Base-by-base conservation (phyloP, 1,139 yeast genomes). In the Sugiyamaella japonica region DNA sequence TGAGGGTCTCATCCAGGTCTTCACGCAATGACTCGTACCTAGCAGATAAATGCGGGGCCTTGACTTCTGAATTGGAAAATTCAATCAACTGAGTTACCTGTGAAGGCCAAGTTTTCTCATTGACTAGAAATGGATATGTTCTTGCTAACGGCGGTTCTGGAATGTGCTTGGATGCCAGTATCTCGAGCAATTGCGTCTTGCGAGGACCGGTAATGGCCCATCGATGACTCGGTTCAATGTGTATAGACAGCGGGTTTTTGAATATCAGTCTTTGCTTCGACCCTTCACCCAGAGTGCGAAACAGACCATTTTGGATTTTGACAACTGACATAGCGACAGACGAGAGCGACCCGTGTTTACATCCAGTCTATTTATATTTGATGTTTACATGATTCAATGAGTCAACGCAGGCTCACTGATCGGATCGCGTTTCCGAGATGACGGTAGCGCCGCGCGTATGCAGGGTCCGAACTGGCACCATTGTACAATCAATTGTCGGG, bases 1-100 rank as follows among this genome's bases (percentile, higher is more conserved):
- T 79, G n/a, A 93, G 82, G 25, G 86, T 82, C 59, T 82, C 84
- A 68, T 93, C 97, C 61, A 86, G 85, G 52, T 86, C 84, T 71
- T 86, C 97, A 59, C 91, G 85, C 66, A 81, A 87, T 49, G 83
- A 82, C 70, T 93, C 99, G 66, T 89, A 93, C 50, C 99, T 72
- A 0, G 98, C 97, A 46, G 95, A 84, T 50, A 93, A 66, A 71
- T 91, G 95, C 0, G 90, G 88, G 50, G 84, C 86, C 39, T 66
- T 65, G 34, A 70, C 63, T 0, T 72, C 76, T 10, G 87, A 85
- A 1, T 73, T 78, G n/a, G 87, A 86, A 66, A 90, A 90, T 64
- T 84, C 82, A 20, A 91, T 75, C 55, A 82, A 69, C 58, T 78
- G 78, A 12, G 77, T 75, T 1, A 71, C 80, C 48, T 77, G 76